These are phyloP conservation scores for Coprinopsis sp. DNA, from an alignment of 768 basidiomycete species.

Conservation along the genomic window DNA sequence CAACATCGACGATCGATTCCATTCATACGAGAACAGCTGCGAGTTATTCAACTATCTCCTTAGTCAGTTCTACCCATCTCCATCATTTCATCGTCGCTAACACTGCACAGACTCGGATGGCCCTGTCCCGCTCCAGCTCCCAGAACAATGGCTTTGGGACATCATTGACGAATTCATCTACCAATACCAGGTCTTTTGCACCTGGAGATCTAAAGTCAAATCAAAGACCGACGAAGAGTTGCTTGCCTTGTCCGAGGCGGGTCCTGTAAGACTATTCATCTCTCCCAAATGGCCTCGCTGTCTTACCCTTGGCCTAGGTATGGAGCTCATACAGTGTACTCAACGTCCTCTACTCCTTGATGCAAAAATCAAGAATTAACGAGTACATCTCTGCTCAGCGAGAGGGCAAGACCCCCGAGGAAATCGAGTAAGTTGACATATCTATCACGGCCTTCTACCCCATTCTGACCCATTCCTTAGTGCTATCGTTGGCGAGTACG, in stretches of 20 bases:
- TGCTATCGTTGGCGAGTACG: constrained; percentile 88
- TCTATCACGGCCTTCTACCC: constrained; percentile 3
- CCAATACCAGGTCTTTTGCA: constrained; percentile 95
- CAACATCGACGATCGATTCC: constrained; percentile 95
- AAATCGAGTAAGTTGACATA: constrained; percentile 63
- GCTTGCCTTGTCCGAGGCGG: constrained; percentile 70
- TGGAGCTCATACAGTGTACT: constrained; percentile 99
- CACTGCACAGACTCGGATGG: constrained; percentile 75
- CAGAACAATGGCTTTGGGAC: constrained; percentile 98
- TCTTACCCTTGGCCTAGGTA: constrained; percentile 44
- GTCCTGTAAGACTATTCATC: constrained; percentile 38
- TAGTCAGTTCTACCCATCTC: constrained; percentile 46
- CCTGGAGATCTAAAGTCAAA: constrained; percentile 83
- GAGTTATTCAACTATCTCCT: constrained; percentile 97
- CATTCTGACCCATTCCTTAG: constrained; percentile 33
- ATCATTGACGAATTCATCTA: constrained; percentile 98
- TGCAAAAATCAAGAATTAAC: constrained; percentile 95
- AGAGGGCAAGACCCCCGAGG: constrained; percentile 74
- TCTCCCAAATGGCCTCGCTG: not conserved
- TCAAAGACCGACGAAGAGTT: constrained; percentile 89
- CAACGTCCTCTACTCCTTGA: constrained; percentile 96
- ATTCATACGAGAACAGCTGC: constrained; percentile 97
- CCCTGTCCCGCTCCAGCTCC: constrained; percentile 88
- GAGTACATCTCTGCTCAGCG: constrained; percentile 85
- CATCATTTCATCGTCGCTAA: not conserved